Base-by-base conservation (phyloP, 345 rosid genomes). In the Ceriops decandra region DNA sequence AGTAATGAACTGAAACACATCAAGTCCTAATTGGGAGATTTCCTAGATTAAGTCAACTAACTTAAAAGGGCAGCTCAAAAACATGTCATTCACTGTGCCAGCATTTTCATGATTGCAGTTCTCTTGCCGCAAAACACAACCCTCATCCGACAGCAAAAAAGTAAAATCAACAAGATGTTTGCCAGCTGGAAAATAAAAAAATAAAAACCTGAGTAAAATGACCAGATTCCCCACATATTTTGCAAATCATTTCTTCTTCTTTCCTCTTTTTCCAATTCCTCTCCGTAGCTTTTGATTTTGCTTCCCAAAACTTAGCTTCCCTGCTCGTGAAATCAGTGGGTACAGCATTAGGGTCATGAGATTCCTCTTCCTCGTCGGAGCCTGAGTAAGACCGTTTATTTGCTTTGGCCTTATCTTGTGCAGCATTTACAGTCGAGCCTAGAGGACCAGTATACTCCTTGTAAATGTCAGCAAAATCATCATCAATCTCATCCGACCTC, bases 241-340 rank as follows among this genome's bases (percentile, higher is more conserved):
- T 95, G 81, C 99, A 95, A 46, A 95, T 90, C 93, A 95, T 85
- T 82, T 95, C 99, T 73, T 95, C 99, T 82, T 95, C 98, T 84
- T 95, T 95, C 71, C 92, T 85, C 81, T 95, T 95, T 81, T 95
- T 95, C 99, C 99, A 95, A 63, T 87, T 95, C 79, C 99, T 84
- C 85, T 95, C 99, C 17, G 97, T 95, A 58, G 99, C 99, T 79
- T 90, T 95, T 4, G 99, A 95, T 67, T 95, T 95, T 60, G 99
- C 99, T 75, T 95, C 98, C 99, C 99, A 95, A 68, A 92, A 90
- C 84, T 95, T 95, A 28, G 99, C 98, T 67, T 95, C 99, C 30
- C 99, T 85, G 78, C 99, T 95, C 24, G 97, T 95, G 72, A 95
- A 95, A 80, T 90, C 99, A 0, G 99, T 95, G 1, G 99, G 99